phyloP scores from a whole-genome alignment of 169 alveolate species.

The Eimeria nieschulzi region DNA sequence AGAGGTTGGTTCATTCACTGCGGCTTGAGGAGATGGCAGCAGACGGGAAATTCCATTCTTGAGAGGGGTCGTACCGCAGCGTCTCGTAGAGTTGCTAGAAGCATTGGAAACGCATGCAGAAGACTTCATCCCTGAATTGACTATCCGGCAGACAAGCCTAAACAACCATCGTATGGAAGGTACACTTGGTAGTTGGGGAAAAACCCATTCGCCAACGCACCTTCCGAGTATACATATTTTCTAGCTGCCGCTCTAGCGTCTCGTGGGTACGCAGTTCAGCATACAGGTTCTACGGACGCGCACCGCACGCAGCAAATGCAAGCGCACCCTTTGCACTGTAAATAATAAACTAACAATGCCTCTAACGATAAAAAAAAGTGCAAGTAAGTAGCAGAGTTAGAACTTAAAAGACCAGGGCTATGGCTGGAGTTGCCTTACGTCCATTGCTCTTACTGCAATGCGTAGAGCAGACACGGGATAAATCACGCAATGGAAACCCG shows the following conservation, averaged over 20 bases:
- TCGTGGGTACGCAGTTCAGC: neutral
- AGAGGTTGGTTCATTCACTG: too few species aligned
- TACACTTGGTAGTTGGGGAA: neutral
- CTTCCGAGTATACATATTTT: neutral
- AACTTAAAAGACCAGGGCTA: neutral
- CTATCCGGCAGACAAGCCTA: neutral
- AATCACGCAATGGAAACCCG: constrained; percentile 87
- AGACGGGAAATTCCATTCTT: constrained; percentile 85
- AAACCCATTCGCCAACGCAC: neutral
- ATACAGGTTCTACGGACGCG: neutral
- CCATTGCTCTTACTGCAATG: constrained; percentile 87
- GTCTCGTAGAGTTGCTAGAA: constrained; percentile 48
- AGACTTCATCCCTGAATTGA: neutral
- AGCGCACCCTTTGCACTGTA: too few species aligned
- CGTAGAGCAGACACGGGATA: constrained; percentile 92
- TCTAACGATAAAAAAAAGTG: neutral
- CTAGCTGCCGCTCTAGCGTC: neutral
- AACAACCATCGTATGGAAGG: neutral
- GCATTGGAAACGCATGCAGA: neutral
- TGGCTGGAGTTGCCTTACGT: constrained; percentile 69
- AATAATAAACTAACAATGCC: neutral
- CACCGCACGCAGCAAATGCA: neutral
- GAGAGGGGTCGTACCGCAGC: constrained; percentile 83
- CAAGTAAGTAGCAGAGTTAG: neutral
- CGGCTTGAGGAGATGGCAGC: too few species aligned